Conservation (phyloP, 2,329 filamentous ascomycete species). For the Curvularia sp. region DNA sequence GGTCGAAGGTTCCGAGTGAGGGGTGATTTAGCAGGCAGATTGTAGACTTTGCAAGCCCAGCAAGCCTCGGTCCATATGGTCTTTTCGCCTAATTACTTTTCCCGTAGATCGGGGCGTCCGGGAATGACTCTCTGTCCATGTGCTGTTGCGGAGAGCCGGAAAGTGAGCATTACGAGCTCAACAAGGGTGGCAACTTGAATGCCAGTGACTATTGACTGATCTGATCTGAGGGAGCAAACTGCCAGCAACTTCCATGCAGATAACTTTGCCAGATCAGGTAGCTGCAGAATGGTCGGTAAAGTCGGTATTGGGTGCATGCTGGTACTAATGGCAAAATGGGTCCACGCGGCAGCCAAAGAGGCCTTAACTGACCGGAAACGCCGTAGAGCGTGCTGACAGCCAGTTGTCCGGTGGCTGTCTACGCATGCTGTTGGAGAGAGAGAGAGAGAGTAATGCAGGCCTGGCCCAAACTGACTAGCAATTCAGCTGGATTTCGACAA, state of each 20-base stretch:
- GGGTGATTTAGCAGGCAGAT: background rate
- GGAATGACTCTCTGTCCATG: conserved; percentile 1
- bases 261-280: background rate
- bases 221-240: background rate
- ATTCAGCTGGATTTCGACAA: conserved; percentile 1
- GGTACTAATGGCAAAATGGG: background rate
- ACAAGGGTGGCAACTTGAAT: background rate
- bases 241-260: conserved; percentile 3
- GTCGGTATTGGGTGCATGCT: background rate
- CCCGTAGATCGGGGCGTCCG: background rate
- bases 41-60: conserved; percentile 1
- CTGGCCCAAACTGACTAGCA: background rate
- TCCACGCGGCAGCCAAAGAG: too few relatives aligned
- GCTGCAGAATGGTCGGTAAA: background rate
- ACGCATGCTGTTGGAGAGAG: background rate
- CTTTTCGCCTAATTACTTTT: background rate
- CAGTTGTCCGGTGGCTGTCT: background rate
- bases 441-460: background rate
- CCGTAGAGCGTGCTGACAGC: background rate
- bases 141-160: conserved; percentile 12
- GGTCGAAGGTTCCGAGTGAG: conserved; percentile 1
- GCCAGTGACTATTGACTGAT: conserved; percentile 5
- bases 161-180: conserved; percentile 11
- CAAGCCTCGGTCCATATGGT: background rate
- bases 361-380: background rate